Evolutionary conservation across 495 filamentous ascomycete species (phyloP), one percentile per base, ranked within the genome.

Genomic region (Trichoderma asperelloides): DNA sequence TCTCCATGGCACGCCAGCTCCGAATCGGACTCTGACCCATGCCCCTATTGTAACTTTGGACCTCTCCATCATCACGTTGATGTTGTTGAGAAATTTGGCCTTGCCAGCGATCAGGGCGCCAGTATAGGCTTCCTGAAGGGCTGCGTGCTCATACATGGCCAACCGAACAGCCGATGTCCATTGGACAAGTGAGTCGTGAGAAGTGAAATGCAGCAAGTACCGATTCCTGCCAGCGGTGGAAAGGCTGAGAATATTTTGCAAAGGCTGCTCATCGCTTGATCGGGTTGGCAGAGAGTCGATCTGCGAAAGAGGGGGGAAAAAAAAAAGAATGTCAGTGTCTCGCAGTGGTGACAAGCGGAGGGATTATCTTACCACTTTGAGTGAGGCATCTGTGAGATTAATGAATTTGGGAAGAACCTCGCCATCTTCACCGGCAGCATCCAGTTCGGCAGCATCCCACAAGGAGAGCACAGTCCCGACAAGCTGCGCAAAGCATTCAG

Each of bases 81-180:
- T 97, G 70, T 89, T 92, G 77, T 96, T 96, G 60, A 99, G 78
- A 0, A 74, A 72, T 73, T 91, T 96, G 21, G 93, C 96, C 76
- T 97, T 99, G 60, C 93, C 95, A 0, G 93, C 96, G 73, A 99
- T 92, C 62, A 99, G 81, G 39, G 95, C 91, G 16, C 95, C 95
- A 0, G 96, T 98, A 73, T 99, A 99, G 9, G 94, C 91, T 78
- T 99, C 95, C 73, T 97, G 94, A 12, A 99, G 79, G 3, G 91
- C 93, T 0, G 91, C 85, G 71, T 97, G 91, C 77, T 99, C 95
- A 73, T 89, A 99, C 88, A 99, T 93, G 65, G 95, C 87, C 62
- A 99, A 84, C 60, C 95, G 88, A 67, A 99, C 97, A 25, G 91
- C 92, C 21, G 96, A 90, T 1, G 96, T 96, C 95, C 95, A 99